Evolutionary conservation across 768 basidiomycete genomes (phyloP).

Genomic region (Boletales sp.): DNA sequence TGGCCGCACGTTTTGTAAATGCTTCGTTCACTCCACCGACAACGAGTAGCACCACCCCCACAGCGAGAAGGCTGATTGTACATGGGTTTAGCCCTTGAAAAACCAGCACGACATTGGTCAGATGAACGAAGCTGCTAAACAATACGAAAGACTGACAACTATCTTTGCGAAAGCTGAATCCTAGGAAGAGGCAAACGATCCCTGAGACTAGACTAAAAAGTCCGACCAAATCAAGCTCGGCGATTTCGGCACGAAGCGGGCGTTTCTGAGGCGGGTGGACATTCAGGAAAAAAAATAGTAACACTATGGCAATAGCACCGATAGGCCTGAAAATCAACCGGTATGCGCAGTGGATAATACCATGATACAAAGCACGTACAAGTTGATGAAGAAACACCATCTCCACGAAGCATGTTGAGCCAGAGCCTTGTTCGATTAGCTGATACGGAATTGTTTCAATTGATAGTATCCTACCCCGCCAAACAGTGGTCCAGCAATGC

Average conservation of each 20-base stretch:
- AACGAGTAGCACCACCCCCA: conserved; percentile 53
- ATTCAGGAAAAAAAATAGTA: conserved; percentile 71
- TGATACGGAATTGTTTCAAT: background rate
- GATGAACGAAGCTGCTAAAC: background rate
- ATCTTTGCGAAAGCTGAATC: conserved; percentile 66
- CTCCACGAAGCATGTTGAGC: conserved; percentile 76
- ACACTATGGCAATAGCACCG: conserved; percentile 54
- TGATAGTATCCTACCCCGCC: conserved; percentile 61
- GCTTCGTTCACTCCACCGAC: conserved; percentile 52
- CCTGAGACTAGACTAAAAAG: conserved; percentile 58
- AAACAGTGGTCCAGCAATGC: conserved; percentile 73
- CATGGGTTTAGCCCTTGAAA: conserved; percentile 49
- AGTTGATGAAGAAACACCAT: conserved; percentile 79
- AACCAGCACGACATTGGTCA: background rate
- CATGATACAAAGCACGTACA: conserved; percentile 46
- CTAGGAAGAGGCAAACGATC: conserved; percentile 63
- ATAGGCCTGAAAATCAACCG: conserved; percentile 49
- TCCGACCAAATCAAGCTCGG: conserved; percentile 69
- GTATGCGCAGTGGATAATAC: background rate
- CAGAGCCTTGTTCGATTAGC: conserved; percentile 43
- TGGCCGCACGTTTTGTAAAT: conserved; percentile 60
- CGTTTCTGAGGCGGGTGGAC: conserved; percentile 66
- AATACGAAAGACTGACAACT: conserved; percentile 45
- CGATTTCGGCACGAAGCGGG: conserved; percentile 51
- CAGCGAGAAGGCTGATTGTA: conserved; percentile 54